Evolutionary conservation across 192 early-diverging fungal species (phyloP), one percentile per base, ranked within the genome.

Genomic region (Pilaira anomala): DNA sequence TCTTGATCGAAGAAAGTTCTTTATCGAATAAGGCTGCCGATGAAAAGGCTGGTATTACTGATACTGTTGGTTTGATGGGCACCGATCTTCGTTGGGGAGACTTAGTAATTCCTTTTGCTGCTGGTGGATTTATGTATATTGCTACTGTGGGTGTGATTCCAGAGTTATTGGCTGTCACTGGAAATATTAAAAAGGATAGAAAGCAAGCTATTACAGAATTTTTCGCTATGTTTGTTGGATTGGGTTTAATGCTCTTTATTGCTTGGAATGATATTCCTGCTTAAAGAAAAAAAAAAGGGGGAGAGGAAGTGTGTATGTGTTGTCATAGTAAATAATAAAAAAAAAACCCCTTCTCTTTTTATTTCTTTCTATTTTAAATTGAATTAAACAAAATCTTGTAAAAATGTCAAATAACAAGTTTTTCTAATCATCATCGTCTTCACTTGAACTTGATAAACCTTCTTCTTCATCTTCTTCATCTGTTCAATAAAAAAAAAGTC

Each of bases 51-150:
- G 22, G 33, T 25, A 39, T 33, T 25, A 24, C 19, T 18, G 55
- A 19, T 8, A 44, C 63, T 12, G 67, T 69, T 52, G 83, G 83
- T 8, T 68, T 85, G 25, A 60, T 77, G 36, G 80, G 81, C 12
- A 87, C 87, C 8, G 85, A 80, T 6, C 79, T 88, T 28, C 73
- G 77, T n/a, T 80, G 78, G 75, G 82, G 86, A 55, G 85, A 92
- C 72, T 75, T 90, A 56, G 89, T 93, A 9, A 93, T 93, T 71
- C 92, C 92, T 3, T 91, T 94, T 51, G 91, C 92, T 9, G 91
- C 92, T 0, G 92, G 92, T 29, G 91, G 92, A 21, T 93, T 94
- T 62, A 75, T 94, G 40, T 94, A 94, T 49, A 88, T 94, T 63
- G 91, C 90, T 19, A 91, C 90, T 0, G 91, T 91, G 16, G 88